Conservation (phyloP, 1,284 basidiomycete species). For the Exobasidium cylindrosporum region DNA sequence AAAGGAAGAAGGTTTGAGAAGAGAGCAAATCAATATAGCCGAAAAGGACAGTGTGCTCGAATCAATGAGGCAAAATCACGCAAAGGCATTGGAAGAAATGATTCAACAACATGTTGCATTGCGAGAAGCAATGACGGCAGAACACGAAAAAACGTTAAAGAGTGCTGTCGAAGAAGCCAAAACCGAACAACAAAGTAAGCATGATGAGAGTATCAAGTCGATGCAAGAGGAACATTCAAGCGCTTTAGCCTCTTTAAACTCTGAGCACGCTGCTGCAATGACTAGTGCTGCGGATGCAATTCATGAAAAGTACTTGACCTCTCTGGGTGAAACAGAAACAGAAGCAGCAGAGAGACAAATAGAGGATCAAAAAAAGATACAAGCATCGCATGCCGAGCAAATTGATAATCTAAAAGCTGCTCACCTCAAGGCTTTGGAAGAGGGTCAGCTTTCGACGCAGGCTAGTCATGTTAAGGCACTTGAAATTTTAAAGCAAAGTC, state of each 20-base stretch:
- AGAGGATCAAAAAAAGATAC: constrained; percentile 6
- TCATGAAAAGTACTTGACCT: not conserved
- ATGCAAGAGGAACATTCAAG: constrained; percentile 13
- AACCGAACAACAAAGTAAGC: not conserved
- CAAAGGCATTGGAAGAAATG: not conserved
- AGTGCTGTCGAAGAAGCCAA: not conserved
- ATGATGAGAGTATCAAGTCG: not conserved
- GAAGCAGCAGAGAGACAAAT: not conserved
- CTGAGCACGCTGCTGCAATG: not conserved
- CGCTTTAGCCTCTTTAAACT: not conserved
- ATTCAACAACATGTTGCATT: not conserved
- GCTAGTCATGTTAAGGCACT: not conserved
- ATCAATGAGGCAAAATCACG: not conserved
- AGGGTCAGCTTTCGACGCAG: not conserved
- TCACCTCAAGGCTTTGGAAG: not conserved
- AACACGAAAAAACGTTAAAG: not conserved
- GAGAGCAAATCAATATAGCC: not conserved
- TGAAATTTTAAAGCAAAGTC: not conserved
- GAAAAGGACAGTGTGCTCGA: not conserved
- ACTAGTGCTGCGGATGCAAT: not conserved
- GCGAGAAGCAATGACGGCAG: not conserved
- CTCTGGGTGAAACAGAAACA: not conserved
- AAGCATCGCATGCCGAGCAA: constrained; percentile 14
- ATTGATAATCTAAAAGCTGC: not conserved
- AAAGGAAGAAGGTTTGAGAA: not conserved